Evolutionary conservation across 345 rosid species (phyloP), one percentile per base, ranked within the genome.

Genomic region (Lepidium sativum): DNA sequence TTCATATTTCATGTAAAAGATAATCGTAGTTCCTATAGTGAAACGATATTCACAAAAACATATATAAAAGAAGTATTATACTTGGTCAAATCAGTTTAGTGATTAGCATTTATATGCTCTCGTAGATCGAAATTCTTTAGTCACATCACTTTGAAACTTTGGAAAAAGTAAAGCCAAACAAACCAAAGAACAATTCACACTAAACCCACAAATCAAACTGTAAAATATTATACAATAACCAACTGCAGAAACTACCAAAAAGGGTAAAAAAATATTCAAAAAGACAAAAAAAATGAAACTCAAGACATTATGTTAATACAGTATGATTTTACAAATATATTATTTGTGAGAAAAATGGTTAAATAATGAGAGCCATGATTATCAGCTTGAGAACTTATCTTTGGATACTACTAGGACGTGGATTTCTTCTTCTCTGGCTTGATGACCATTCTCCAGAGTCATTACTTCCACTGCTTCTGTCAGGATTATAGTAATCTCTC

Each of bases 341-440:
- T 25, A 5, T 15, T 13, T 59, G 60, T 49, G 25, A 16, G n/a
- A 68, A 68, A 68, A 58, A 6, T 60, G 34, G 43, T 40, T 39
- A 57, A 49, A 12, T 16, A n/a, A 68, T 40, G 52, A 61, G 33
- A 47, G 2, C 12, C 23, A 39, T 27, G 29, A 29, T 20, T n/a
- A 13, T 60, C 7, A 39, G 49, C 37, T 13, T 52, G 32, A 40
- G 49, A 67, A 65, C 25, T 38, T 60, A 23, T 50, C 55, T n/a
- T 37, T 54, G 54, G 49, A n/a, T 70, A 62, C 50, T 62, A 70
- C 55, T 51, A 25, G 67, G 48, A 15, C 55, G 55, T 43, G 52
- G n/a, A 14, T 71, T 75, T 63, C 76, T 78, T 67, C 78, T 80
- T 69, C 60, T 64, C 54, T 63, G 74, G 47, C 42, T 59, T 37